Conservation (phyloP, 1,284 basidiomycete species). For the Blastosporella zonata region DNA sequence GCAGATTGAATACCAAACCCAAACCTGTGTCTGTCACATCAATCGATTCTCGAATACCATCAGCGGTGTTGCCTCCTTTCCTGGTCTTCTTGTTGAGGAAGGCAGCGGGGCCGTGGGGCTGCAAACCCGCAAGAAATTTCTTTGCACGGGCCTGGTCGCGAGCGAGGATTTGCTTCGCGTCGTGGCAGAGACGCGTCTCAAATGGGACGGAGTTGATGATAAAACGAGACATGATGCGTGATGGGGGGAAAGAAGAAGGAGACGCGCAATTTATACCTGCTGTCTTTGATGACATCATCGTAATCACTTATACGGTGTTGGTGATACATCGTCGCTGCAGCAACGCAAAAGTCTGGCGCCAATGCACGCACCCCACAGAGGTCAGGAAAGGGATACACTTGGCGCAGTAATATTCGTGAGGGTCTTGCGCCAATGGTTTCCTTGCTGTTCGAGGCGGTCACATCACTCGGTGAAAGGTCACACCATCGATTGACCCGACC, state of each 20-base stretch:
- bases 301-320: too few relatives aligned
- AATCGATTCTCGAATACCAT: slow-evolving; percentile 32
- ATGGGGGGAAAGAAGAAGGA: background rate
- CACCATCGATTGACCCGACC: too few relatives aligned
- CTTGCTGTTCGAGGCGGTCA: too few relatives aligned
- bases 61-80: slow-evolving; percentile 19
- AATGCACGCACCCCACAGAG: too few relatives aligned
- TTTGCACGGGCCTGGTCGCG: slow-evolving; percentile 52
- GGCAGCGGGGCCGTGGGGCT: slow-evolving; percentile 48
- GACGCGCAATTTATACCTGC: background rate
- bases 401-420: too few relatives aligned
- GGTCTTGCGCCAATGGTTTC: too few relatives aligned
- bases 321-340: too few relatives aligned
- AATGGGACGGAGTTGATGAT: slow-evolving; percentile 41
- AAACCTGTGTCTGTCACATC: slow-evolving; percentile 53
- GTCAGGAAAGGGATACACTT: too few relatives aligned
- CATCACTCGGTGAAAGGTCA: too few relatives aligned
- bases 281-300: background rate
- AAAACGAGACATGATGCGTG: slow-evolving; percentile 23
- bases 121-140: slow-evolving; percentile 48
- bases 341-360: too few relatives aligned
- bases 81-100: slow-evolving; percentile 19
- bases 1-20: slow-evolving; percentile 4
- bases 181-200: slow-evolving; percentile 37
- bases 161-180: slow-evolving; percentile 46